phyloP scores from a whole-genome alignment of 1,284 basidiomycete genomes.

The Cryptococcus deneoformans region DNA sequence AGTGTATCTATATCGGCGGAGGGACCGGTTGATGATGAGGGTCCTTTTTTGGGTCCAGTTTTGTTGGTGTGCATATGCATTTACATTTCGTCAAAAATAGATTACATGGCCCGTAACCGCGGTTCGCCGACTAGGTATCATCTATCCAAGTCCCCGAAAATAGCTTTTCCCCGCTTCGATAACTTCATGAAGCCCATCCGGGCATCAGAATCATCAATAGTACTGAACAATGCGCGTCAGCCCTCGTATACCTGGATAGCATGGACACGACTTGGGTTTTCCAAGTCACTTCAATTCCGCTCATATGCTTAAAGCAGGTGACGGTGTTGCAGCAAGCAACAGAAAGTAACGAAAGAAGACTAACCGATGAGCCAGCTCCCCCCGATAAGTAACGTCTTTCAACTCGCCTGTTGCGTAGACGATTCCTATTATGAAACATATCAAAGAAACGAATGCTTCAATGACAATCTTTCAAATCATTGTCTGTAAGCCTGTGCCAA shows the following conservation, averaged over 20 bases:
- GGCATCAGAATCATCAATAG: conserved; percentile 37
- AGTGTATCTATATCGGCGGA: not conserved
- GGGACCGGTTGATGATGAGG: too few relatives aligned
- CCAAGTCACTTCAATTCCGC: too few relatives aligned
- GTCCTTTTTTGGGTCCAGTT: not conserved
- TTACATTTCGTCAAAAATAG: not conserved
- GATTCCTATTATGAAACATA: conserved; percentile 41
- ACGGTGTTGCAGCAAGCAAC: too few relatives aligned
- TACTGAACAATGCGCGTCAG: conserved; percentile 11
- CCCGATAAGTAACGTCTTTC: conserved; percentile 48
- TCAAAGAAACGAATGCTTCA: conserved; percentile 41
- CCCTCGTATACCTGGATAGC: too few relatives aligned
- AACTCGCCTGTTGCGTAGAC: conserved; percentile 30
- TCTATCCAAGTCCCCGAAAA: conserved; percentile 34
- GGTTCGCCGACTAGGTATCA: not conserved
- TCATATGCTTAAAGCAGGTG: too few relatives aligned
- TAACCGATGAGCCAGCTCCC: conserved; percentile 44
- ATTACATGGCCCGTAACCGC: conserved; percentile 12
- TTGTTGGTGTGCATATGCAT: not conserved
- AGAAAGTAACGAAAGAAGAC: conserved; percentile 7
- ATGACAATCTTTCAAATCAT: conserved; percentile 35
- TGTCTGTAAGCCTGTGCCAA: not conserved
- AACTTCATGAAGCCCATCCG: conserved; percentile 35
- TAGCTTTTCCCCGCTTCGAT: conserved; percentile 26
- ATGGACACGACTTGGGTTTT: too few relatives aligned